Evolutionary conservation across 2,329 filamentous ascomycete species (phyloP).

Genomic region (Alternaria gansuensis): DNA sequence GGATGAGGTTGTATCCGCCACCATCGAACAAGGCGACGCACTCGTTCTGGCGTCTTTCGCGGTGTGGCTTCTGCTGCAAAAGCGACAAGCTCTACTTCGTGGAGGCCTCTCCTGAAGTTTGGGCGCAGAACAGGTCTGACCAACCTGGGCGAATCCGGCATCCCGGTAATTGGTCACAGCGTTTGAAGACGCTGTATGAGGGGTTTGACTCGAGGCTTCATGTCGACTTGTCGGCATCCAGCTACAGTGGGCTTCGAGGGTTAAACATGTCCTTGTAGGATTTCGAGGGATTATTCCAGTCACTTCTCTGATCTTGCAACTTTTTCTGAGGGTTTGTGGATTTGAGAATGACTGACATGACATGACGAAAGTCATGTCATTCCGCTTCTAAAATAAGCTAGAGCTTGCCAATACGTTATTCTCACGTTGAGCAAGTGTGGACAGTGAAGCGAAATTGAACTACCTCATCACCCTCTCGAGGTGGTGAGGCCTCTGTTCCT

Average conservation of each 20-base stretch:
- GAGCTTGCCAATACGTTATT: conserved; percentile 53
- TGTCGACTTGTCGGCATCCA: conserved; percentile 13
- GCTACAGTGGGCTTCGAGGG: conserved; percentile 23
- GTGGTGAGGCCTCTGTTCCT: conserved; percentile 42
- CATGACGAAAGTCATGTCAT: conserved; percentile 2
- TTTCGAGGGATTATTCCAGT: background rate
- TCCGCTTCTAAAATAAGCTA: conserved; percentile 55
- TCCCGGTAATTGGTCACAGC: conserved; percentile 15
- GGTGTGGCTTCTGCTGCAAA: conserved; percentile 1
- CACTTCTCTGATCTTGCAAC: background rate
- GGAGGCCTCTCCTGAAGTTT: background rate
- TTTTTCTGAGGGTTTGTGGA: background rate
- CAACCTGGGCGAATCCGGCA: conserved; percentile 17
- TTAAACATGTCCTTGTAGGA: conserved; percentile 14
- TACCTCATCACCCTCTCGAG: conserved; percentile 37
- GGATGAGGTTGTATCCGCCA: background rate
- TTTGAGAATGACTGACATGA: background rate
- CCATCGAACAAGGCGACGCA: conserved; percentile 3
- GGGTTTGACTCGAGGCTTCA: conserved; percentile 1
- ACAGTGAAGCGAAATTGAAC: conserved; percentile 54
- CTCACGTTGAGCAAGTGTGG: conserved; percentile 54
- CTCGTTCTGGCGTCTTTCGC: conserved; percentile 11
- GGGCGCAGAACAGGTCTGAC: conserved; percentile 28
- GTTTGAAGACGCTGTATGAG: conserved; percentile 11
- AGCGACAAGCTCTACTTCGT: conserved; percentile 2